phyloP scores from a whole-genome alignment of 371 early-diverging fungal species.

The Dichotomocladium elegans region DNA sequence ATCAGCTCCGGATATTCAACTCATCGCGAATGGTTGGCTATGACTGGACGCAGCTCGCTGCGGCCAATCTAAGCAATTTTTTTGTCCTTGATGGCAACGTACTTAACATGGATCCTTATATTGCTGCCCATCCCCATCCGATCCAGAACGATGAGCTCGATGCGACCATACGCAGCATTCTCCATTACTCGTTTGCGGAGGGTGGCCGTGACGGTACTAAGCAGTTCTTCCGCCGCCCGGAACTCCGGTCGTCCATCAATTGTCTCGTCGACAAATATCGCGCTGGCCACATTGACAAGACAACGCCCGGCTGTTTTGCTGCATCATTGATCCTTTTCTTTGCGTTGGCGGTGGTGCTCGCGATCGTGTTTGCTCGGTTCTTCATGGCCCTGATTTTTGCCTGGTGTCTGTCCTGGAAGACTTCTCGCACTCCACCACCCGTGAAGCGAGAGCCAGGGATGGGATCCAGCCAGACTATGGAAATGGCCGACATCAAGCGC shows the following conservation, averaged over 20 bases:
- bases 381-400: slow-evolving; percentile 82
- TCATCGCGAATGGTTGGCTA: slow-evolving; percentile 51
- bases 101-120: slow-evolving; percentile 60
- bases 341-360: slow-evolving; percentile 62
- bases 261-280: slow-evolving; percentile 64
- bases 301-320: slow-evolving; percentile 84
- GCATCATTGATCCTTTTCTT: slow-evolving; percentile 70
- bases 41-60: slow-evolving; percentile 57
- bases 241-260: slow-evolving; percentile 43
- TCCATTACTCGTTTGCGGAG: slow-evolving; percentile 20
- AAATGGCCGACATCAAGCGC: slow-evolving; percentile 23
- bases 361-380: slow-evolving; percentile 72
- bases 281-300: slow-evolving; percentile 78
- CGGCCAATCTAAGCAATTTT: slow-evolving; percentile 31
- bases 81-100: slow-evolving; percentile 69
- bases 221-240: slow-evolving; percentile 51
- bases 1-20: slow-evolving; percentile 15
- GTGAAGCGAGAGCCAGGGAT: neutral
- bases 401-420: slow-evolving; percentile 74
- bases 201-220: slow-evolving; percentile 68
- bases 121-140: slow-evolving; percentile 29
- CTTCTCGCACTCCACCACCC: slow-evolving; percentile 46
- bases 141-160: slow-evolving; percentile 49
- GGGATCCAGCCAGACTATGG: slow-evolving; percentile 16
- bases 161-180: slow-evolving; percentile 44